A percentile compares a stretch with the other conserved stretches of the same genome.
These are phyloP conservation scores for Xylaria sp. DNA, from an alignment of 2,329 filamentous ascomycete genomes.

Conservation along the genomic window DNA sequence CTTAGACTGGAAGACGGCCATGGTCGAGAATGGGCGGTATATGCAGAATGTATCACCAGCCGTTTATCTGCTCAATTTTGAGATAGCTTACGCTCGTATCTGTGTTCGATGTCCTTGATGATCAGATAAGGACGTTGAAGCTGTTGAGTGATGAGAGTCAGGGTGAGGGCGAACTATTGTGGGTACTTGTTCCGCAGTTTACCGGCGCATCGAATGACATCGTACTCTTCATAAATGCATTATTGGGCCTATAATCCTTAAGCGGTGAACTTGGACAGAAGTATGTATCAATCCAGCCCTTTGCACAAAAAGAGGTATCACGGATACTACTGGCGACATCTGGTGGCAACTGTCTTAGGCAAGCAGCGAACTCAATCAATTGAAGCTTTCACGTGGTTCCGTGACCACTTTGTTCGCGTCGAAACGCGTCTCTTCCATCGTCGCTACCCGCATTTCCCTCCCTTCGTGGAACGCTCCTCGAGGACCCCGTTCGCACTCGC, in stretches of 20 bases:
- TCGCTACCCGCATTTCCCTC: conserved; percentile 1
- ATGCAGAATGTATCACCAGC: not conserved
- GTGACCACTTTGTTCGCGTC: conserved; percentile 16
- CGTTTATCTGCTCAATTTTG: not conserved
- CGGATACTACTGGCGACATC: not conserved
- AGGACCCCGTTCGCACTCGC: not conserved
- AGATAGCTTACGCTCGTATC: not conserved
- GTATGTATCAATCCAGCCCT: too few species aligned
- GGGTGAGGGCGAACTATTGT: too few species aligned
- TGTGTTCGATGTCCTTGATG: not conserved
- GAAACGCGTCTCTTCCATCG: conserved; percentile 8
- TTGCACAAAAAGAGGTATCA: too few species aligned
- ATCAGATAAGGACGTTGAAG: not conserved
- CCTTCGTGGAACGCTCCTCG: not conserved
- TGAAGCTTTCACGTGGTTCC: conserved; percentile 19
- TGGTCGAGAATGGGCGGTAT: conserved; percentile 29
- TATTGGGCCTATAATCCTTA: too few species aligned
- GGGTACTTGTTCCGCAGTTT: too few species aligned
- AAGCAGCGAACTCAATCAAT: not conserved
- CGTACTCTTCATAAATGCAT: too few species aligned
- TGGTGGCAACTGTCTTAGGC: not conserved
- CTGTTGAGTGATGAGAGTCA: too few species aligned
- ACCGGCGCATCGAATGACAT: too few species aligned
- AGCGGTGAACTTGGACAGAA: too few species aligned
- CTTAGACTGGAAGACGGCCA: conserved; percentile 63